Percentiles rank a stretch among this genome's conserved stretches.
Conservation (phyloP, 495 filamentous ascomycete species). For the Clavariopsis aquatica region DNA sequence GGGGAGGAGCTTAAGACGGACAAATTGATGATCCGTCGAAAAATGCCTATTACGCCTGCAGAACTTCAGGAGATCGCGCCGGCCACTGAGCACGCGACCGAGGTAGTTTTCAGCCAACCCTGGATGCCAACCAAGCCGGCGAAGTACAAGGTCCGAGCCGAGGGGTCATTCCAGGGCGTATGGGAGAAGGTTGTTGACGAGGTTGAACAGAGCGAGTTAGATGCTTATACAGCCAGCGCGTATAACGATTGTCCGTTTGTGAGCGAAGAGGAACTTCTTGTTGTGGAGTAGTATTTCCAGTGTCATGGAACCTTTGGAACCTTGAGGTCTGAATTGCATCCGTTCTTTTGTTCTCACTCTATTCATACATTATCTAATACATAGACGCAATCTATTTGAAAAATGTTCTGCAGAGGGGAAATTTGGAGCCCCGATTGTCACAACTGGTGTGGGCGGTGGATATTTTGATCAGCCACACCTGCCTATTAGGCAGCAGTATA, state of each 20-base stretch:
- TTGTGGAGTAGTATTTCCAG: conserved; percentile 21
- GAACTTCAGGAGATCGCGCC: conserved; percentile 25
- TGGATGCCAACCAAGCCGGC: conserved; percentile 29
- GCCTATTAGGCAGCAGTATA: background rate
- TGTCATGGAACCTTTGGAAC: background rate
- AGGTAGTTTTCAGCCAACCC: conserved; percentile 28
- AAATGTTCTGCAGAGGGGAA: background rate
- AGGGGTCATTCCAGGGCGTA: conserved; percentile 23
- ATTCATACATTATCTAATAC: background rate
- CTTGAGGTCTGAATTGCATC: background rate
- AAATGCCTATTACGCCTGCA: conserved; percentile 28
- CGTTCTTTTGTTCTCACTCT: background rate
- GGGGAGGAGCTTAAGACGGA: conserved; percentile 19
- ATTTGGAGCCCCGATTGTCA: background rate
- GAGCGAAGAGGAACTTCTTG: conserved; percentile 16
- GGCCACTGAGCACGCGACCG: conserved; percentile 24
- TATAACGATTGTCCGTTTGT: conserved; percentile 10
- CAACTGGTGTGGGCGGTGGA: background rate
- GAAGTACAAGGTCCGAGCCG: conserved; percentile 25
- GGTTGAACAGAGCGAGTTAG: conserved; percentile 20
- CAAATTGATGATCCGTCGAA: conserved; percentile 26
- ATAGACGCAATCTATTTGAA: background rate
- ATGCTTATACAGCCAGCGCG: conserved; percentile 5
- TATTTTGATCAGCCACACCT: conserved; percentile 1
- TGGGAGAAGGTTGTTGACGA: conserved; percentile 29